A percentile compares a stretch with the other conserved stretches of the same genome.
phyloP scores from a whole-genome alignment of 495 filamentous ascomycete genomes.

The Neurospora sp. region DNA sequence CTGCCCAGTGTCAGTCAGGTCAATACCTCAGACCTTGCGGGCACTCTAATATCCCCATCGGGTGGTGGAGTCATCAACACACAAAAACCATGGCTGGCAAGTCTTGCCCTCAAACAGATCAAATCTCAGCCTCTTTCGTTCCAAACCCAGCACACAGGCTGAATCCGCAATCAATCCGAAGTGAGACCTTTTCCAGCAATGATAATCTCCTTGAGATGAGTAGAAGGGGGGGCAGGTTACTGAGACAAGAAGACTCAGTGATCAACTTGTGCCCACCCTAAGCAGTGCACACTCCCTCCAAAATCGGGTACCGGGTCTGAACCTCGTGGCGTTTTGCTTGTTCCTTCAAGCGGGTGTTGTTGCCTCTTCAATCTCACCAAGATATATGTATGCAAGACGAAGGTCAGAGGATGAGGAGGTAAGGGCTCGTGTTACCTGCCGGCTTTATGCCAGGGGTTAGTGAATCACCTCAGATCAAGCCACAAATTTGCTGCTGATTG shows the following conservation, averaged over 20 bases:
- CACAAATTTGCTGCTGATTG: not conserved
- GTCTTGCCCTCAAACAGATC: not conserved
- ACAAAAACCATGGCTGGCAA: not conserved
- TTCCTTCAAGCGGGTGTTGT: not conserved
- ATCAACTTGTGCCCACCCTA: not conserved
- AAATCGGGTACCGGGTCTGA: not conserved
- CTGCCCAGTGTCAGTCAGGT: not conserved
- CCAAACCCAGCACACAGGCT: not conserved
- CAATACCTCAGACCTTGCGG: not conserved
- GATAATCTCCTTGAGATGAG: not conserved
- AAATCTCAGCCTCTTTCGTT: not conserved
- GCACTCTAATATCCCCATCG: not conserved
- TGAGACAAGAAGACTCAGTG: not conserved
- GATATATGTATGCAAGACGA: not conserved
- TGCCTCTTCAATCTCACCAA: not conserved
- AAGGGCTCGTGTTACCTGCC: not conserved
- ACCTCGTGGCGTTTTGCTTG: not conserved
- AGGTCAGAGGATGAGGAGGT: not conserved
- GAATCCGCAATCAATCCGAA: not conserved
- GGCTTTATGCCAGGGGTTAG: not conserved
- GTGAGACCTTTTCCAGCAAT: not conserved
- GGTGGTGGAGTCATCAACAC: not conserved
- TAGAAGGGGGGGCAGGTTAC: not conserved
- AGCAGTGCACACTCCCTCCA: not conserved
- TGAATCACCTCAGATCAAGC: not conserved